Evolutionary conservation across 2,329 filamentous ascomycete species (phyloP).

Genomic region (Penicillium sp.): DNA sequence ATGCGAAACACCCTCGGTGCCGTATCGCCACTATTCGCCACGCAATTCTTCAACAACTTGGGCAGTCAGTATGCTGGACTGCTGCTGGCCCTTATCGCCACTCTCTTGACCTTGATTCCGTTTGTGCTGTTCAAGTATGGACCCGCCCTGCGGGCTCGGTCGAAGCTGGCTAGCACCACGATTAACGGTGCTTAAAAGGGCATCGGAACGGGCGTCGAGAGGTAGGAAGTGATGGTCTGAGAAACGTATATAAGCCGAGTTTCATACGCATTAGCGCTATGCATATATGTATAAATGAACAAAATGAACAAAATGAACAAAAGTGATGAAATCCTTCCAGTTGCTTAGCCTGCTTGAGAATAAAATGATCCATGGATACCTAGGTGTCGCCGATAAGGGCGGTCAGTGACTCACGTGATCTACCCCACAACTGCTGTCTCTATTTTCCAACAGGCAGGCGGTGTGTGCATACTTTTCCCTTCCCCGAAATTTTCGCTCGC

Average conservation of each 20-base stretch:
- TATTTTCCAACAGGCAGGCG: constrained; percentile 5
- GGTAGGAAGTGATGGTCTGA: background rate
- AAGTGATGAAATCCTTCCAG: too few relatives aligned
- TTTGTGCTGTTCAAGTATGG: constrained; percentile 33
- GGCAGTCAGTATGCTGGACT: constrained; percentile 54
- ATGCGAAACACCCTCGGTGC: constrained; percentile 55
- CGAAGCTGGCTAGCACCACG: constrained; percentile 28
- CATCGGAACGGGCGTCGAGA: background rate
- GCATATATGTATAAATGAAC: constrained; percentile 2
- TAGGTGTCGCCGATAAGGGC: background rate
- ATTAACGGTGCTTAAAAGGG: constrained; percentile 1
- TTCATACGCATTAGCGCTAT: background rate
- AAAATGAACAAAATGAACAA: too few relatives aligned
- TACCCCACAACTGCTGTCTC: background rate
- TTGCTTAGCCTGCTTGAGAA: too few relatives aligned
- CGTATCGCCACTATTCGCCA: constrained; percentile 52
- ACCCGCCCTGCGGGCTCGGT: constrained; percentile 30
- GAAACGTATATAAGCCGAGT: constrained; percentile 1
- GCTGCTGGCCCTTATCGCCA: constrained; percentile 49
- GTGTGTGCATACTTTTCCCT: constrained; percentile 1
- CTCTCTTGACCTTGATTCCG: constrained; percentile 32
- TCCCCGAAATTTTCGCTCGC: constrained; percentile 5
- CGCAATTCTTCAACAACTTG: constrained; percentile 54
- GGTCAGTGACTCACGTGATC: background rate
- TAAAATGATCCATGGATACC: too few relatives aligned